Evolutionary conservation across 805 yeast genomes (phyloP).

Genomic region (Saccharomycopsis synnaedendra): DNA sequence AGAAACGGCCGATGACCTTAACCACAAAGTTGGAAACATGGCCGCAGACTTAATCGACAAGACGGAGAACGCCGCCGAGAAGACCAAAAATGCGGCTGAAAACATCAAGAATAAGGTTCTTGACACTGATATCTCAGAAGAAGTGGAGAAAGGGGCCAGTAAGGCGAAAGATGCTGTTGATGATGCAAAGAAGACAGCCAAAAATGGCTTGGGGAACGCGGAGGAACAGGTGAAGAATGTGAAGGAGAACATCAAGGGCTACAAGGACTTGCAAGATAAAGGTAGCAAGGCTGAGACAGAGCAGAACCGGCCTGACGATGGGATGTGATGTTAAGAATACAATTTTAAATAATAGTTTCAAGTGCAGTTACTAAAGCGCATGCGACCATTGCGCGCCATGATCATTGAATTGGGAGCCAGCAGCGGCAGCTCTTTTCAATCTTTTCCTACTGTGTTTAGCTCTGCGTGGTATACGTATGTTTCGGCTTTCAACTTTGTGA

Average conservation of each 20-base stretch:
- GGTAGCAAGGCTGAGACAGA: conserved; percentile 5
- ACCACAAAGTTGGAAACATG: conserved; percentile 1
- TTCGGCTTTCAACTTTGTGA: too few species aligned
- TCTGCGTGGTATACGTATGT: too few species aligned
- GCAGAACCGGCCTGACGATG: conserved; percentile 6
- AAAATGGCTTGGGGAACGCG: not conserved
- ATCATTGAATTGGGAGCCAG: too few species aligned
- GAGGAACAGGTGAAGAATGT: not conserved
- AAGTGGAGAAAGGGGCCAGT: not conserved
- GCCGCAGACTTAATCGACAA: conserved; percentile 1
- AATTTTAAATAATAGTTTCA: too few species aligned
- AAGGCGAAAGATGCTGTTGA: not conserved
- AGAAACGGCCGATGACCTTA: conserved; percentile 2
- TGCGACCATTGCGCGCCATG: too few species aligned
- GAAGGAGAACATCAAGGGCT: conserved; percentile 3
- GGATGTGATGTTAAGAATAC: not conserved
- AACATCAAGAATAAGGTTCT: not conserved
- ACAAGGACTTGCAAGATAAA: conserved; percentile 5
- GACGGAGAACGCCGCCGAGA: not conserved
- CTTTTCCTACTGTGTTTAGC: too few species aligned
- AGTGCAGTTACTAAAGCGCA: too few species aligned
- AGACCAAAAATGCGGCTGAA: not conserved
- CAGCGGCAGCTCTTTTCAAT: too few species aligned
- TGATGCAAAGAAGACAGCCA: not conserved
- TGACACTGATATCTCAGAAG: not conserved